These are phyloP conservation scores for Letharia columbiana DNA, from an alignment of 495 filamentous ascomycete species.

Conservation along the genomic window DNA sequence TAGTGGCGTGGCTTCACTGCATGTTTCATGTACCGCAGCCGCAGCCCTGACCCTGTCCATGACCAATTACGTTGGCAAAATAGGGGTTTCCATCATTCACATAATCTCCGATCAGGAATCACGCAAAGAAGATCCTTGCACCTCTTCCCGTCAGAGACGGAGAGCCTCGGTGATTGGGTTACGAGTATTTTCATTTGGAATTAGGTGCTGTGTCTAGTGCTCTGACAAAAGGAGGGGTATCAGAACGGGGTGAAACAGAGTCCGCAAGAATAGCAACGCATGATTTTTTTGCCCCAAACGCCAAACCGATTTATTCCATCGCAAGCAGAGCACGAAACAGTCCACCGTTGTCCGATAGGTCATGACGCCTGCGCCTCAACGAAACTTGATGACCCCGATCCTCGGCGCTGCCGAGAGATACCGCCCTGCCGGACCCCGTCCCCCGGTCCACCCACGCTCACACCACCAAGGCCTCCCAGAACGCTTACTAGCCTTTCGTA, in stretches of 20 bases:
- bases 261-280: neutral
- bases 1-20: too few species aligned
- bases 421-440: too few species aligned
- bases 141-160: too few species aligned
- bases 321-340: neutral
- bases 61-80: too few species aligned
- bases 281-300: neutral
- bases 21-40: neutral
- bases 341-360: neutral
- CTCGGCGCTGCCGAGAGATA: too few species aligned
- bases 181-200: neutral
- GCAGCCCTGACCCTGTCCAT: neutral
- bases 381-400: neutral
- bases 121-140: neutral
- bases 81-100: too few species aligned
- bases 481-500: too few species aligned
- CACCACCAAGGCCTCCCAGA: too few species aligned
- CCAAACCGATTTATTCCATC: neutral
- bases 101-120: too few species aligned
- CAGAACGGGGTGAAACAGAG: neutral
- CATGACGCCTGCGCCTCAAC: neutral
- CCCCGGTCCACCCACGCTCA: too few species aligned
- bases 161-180: neutral
- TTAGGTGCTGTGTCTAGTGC: neutral
- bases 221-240: neutral